Evolutionary conservation across 192 early-diverging fungal genomes (phyloP).

Genomic region (Dissophora globulifera): DNA sequence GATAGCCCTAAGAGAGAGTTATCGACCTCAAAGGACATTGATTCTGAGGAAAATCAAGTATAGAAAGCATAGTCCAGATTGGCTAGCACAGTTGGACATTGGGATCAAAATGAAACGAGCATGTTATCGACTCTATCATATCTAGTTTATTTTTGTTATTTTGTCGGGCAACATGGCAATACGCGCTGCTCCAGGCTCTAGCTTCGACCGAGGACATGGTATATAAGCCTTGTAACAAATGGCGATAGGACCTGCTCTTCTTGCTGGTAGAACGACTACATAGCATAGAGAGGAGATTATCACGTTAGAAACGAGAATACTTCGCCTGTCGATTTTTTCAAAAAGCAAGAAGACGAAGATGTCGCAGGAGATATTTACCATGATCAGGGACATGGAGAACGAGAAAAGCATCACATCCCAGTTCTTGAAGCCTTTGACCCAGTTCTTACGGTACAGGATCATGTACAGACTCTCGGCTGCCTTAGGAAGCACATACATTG

Average conservation of each 20-base stretch:
- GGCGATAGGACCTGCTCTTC: conserved; percentile 65
- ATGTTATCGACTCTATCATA: no score
- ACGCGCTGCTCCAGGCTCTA: neutral
- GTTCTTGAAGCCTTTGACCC: conserved; percentile 64
- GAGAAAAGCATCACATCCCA: conserved; percentile 73
- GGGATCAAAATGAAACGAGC: no score
- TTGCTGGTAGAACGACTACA: conserved; percentile 66
- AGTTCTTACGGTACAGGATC: conserved; percentile 66
- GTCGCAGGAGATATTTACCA: conserved; percentile 60
- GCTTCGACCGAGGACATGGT: conserved; percentile 36
- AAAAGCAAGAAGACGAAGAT: conserved; percentile 1
- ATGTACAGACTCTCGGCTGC: conserved; percentile 73
- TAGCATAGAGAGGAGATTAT: no score
- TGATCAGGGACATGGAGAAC: conserved; percentile 73
- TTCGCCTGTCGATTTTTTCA: no score
- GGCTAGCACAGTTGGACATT: no score
- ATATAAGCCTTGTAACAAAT: conserved; percentile 56
- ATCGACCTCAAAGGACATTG: no score
- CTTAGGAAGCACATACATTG: conserved; percentile 82
- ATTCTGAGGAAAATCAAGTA: no score
- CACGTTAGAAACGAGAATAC: no score
- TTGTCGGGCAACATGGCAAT: no score
- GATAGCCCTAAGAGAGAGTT: no score
- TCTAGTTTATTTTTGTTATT: no score
- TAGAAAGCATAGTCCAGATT: no score